A percentile compares a stretch with the other conserved stretches of the same genome.
These are phyloP conservation scores for Dictyostelium citrinum DNA, from an alignment of 78 protist species.

Conservation along the genomic window DNA sequence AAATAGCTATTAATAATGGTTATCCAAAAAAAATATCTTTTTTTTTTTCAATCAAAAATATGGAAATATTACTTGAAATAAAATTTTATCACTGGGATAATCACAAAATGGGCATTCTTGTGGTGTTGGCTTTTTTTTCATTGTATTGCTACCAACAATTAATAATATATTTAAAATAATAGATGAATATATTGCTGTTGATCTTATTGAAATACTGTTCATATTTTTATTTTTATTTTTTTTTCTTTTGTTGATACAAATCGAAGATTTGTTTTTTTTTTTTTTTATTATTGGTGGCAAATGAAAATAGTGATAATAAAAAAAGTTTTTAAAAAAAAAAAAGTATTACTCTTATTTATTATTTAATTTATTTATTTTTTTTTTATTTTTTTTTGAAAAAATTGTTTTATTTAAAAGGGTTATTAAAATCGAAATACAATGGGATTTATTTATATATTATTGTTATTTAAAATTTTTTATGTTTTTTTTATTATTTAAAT, in stretches of 20 bases:
- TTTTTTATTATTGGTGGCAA: background rate
- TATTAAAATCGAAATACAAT: too few relatives aligned
- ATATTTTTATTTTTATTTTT: background rate
- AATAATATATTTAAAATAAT: background rate
- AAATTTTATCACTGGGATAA: background rate
- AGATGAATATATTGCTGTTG: background rate
- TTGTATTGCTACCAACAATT: background rate
- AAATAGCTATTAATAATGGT: background rate
- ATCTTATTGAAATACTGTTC: background rate
- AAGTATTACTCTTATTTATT: background rate
- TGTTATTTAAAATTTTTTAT: too few relatives aligned
- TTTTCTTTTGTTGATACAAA: background rate
- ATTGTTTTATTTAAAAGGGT: too few relatives aligned
- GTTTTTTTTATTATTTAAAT: too few relatives aligned
- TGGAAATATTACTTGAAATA: background rate
- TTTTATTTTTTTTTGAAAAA: too few relatives aligned
- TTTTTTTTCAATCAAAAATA: background rate
- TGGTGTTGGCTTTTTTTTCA: background rate
- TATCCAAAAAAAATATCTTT: background rate
- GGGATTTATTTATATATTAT: too few relatives aligned
- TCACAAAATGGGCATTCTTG: background rate
- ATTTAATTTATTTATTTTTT: too few relatives aligned
- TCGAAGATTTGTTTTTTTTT: background rate
- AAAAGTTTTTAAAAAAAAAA: too few relatives aligned
- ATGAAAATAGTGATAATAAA: background rate